Percentiles rank a stretch among this genome's conserved stretches.
phyloP scores from a whole-genome alignment of 805 yeast species.

The Barnettozyma salicaria region DNA sequence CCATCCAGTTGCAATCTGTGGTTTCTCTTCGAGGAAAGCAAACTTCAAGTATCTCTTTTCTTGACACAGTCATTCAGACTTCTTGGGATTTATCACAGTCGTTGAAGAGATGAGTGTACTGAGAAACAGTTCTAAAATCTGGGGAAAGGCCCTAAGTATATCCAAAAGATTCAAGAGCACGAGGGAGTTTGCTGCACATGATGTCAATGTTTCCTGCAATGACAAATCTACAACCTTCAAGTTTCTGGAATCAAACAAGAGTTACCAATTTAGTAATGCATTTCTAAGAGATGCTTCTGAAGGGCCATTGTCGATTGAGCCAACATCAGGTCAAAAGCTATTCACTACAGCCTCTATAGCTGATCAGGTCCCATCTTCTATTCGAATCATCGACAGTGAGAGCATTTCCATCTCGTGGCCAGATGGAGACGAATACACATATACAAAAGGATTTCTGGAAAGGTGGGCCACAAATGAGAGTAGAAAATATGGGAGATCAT shows the following conservation, averaged over 20 bases:
- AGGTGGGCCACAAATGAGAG: conserved; percentile 34
- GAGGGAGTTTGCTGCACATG: conserved; percentile 2
- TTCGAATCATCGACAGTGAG: conserved; percentile 30
- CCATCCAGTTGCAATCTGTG: too few relatives aligned
- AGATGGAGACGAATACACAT: conserved; percentile 40
- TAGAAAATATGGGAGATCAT: conserved; percentile 29
- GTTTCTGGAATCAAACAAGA: conserved; percentile 7
- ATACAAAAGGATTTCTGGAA: conserved; percentile 41
- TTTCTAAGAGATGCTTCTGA: conserved; percentile 64
- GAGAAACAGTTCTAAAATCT: conserved; percentile 2
- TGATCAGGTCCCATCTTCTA: conserved; percentile 28
- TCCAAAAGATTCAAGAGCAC: conserved; percentile 1
- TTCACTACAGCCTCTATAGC: conserved; percentile 53
- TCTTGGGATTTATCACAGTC: too few relatives aligned
- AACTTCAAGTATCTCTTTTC: too few relatives aligned
- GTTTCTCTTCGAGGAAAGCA: too few relatives aligned
- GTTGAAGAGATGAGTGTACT: too few relatives aligned
- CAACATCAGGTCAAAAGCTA: conserved; percentile 50
- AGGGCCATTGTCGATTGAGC: conserved; percentile 44
- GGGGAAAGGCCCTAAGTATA: conserved; percentile 1
- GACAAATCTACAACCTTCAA: conserved; percentile 10
- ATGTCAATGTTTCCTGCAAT: conserved; percentile 5
- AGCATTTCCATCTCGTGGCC: conserved; percentile 41
- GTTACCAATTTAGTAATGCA: conserved; percentile 33
- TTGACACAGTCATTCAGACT: too few relatives aligned